Percentiles rank a stretch among this genome's conserved stretches.
Evolutionary conservation across 164 flowering plant species (phyloP).

Genomic region (Annona squamosa): DNA sequence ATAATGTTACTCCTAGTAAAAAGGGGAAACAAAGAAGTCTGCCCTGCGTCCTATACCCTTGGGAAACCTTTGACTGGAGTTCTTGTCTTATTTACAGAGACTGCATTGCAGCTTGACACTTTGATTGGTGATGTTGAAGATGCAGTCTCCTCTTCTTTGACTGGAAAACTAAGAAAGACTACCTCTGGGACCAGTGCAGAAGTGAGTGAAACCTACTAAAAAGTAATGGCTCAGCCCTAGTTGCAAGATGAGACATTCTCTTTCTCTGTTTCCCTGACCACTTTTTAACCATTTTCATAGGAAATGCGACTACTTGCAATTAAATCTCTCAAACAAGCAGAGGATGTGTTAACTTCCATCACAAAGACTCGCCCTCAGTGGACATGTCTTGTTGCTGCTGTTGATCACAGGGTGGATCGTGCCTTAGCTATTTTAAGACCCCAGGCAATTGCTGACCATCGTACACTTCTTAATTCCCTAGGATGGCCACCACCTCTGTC

Average conservation of each 20-base stretch:
- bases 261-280: neutral
- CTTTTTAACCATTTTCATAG: conserved; percentile 29
- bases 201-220: conserved; percentile 43
- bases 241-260: conserved; percentile 1
- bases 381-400: conserved; percentile 73
- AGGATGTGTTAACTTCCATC: conserved; percentile 56
- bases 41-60: no score
- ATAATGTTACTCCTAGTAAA: no score
- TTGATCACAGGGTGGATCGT: conserved; percentile 89
- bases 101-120: conserved; percentile 72
- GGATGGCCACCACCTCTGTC: conserved; percentile 96
- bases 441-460: conserved; percentile 86
- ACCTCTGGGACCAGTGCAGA: conserved; percentile 35
- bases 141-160: conserved; percentile 68
- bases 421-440: conserved; percentile 90
- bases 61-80: neutral
- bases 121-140: conserved; percentile 95
- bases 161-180: conserved; percentile 39
- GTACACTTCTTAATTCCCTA: conserved; percentile 76
- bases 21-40: no score
- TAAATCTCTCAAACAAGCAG: conserved; percentile 45
- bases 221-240: neutral
- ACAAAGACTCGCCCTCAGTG: conserved; percentile 66
- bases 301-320: conserved; percentile 57
- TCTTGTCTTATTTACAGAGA: conserved; percentile 44